phyloP scores from a whole-genome alignment of 345 rosid genomes.

The Brassica carinata region DNA sequence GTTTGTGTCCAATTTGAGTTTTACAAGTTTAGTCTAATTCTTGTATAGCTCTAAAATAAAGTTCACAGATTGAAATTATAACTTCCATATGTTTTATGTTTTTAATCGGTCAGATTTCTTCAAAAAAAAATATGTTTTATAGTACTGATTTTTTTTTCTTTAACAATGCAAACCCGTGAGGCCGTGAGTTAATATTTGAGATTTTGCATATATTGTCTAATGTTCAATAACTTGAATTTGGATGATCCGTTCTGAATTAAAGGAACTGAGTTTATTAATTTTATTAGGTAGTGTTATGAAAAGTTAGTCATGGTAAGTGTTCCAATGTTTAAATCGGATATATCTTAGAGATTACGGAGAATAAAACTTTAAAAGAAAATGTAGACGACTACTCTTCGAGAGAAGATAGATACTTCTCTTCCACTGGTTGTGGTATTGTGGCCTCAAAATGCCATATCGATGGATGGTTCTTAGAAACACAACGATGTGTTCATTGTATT shows the following conservation, averaged over 20 bases:
- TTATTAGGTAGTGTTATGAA: not conserved
- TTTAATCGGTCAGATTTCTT: no score
- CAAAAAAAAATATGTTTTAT: not conserved
- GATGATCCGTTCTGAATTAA: not conserved
- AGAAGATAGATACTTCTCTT: not conserved
- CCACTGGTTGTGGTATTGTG: not conserved
- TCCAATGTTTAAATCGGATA: not conserved
- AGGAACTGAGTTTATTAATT: not conserved
- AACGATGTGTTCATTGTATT: not conserved
- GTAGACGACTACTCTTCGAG: not conserved
- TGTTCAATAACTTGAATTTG: not conserved
- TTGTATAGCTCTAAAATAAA: not conserved
- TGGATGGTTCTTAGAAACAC: not conserved
- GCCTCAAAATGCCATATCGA: not conserved
- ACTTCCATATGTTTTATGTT: not conserved
- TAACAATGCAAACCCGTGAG: not conserved
- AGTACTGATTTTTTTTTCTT: not conserved
- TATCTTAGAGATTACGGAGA: not conserved
- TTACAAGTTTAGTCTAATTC: conserved; percentile 20
- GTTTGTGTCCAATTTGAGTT: conserved; percentile 40
- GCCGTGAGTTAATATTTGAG: not conserved
- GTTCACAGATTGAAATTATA: not conserved
- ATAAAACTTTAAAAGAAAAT: not conserved
- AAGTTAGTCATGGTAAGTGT: not conserved
- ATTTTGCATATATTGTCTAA: not conserved